phyloP scores from a whole-genome alignment of 2,329 filamentous ascomycete genomes.

The Apiospora rasikravindrae region DNA sequence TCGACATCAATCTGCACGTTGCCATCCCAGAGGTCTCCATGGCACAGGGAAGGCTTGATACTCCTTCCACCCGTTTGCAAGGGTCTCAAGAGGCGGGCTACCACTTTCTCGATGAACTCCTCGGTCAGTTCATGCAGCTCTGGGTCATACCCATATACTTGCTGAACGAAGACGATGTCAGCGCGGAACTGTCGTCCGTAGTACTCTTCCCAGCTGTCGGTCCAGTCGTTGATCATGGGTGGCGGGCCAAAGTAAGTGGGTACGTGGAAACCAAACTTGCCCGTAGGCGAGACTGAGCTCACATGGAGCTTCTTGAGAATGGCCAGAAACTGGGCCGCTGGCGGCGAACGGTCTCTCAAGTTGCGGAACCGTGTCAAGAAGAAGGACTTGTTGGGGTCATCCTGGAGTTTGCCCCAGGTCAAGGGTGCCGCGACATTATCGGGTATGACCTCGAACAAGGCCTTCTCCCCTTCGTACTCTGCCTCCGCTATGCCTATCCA shows the following conservation, averaged over 20 bases:
- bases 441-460: constrained; percentile 28
- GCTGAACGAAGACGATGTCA: constrained; percentile 23
- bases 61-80: not conserved
- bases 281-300: constrained; percentile 30
- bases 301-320: constrained; percentile 28
- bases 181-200: constrained; percentile 27
- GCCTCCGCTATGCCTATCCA: constrained; percentile 30
- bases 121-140: not conserved
- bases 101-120: not conserved
- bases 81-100: not conserved
- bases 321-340: constrained; percentile 10
- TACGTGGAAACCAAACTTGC: constrained; percentile 36
- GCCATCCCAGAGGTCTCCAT: constrained; percentile 40
- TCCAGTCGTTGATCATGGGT: constrained; percentile 32
- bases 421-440: constrained; percentile 29
- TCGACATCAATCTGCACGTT: constrained; percentile 34
- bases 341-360: not conserved
- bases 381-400: constrained; percentile 19
- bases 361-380: not conserved
- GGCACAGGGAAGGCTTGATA: not conserved
- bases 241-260: constrained; percentile 33
- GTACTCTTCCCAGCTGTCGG: constrained; percentile 36
- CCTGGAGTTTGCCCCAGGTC: constrained; percentile 28
- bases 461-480: constrained; percentile 31
- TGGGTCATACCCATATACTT: constrained; percentile 8